Percentiles rank a stretch among this genome's conserved stretches.
Evolutionary conservation across 305 asterid genomes (phyloP).

Genomic region (Andrographis paniculata): DNA sequence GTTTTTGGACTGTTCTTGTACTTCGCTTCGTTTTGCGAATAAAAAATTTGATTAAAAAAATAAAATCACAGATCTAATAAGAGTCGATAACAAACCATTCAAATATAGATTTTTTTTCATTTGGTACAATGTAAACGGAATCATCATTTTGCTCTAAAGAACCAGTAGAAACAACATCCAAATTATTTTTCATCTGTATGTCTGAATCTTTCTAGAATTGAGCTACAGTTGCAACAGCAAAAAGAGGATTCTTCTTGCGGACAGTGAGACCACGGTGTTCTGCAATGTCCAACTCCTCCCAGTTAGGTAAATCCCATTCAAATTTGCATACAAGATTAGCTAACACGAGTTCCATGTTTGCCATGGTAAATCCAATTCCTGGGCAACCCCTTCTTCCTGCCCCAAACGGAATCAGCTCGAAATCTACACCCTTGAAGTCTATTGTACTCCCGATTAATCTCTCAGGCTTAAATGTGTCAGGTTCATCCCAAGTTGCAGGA

Average conservation of each 20-base stretch:
- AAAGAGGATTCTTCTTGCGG: not conserved
- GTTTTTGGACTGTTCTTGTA: too few relatives aligned
- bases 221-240: not conserved
- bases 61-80: too few relatives aligned
- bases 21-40: too few relatives aligned
- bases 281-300: not conserved
- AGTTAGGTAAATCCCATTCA: not conserved
- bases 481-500: not conserved
- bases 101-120: too few relatives aligned
- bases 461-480: not conserved
- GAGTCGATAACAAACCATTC: too few relatives aligned
- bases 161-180: too few relatives aligned
- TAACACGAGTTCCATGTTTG: not conserved
- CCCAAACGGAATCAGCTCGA: not conserved
- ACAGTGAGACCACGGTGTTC: not conserved
- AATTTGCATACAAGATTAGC: not conserved
- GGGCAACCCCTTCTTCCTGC: not conserved
- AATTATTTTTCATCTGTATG: too few relatives aligned
- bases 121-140: too few relatives aligned
- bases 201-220: not conserved
- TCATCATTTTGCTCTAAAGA: not conserved
- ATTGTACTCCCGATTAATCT: not conserved
- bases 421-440: not conserved
- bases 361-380: not conserved
- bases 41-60: too few relatives aligned